phyloP scores from a whole-genome alignment of 768 basidiomycete species.

The Lentinula detonsa region DNA sequence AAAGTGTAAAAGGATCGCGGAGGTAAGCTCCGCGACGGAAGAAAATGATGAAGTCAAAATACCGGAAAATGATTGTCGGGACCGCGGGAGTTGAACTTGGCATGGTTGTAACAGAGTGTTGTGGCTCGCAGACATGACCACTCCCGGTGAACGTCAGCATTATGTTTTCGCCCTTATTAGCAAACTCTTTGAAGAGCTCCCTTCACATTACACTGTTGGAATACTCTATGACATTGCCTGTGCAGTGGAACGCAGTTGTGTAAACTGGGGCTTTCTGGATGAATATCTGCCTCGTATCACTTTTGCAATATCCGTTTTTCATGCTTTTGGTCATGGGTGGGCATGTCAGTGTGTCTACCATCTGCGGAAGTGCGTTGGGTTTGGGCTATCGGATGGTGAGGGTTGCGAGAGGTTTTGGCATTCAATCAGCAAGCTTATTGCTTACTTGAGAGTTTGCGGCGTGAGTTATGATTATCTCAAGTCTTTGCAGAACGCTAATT shows the following conservation, averaged over 20 bases:
- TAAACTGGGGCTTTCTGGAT: conserved; percentile 19
- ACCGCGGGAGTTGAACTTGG: too few relatives aligned
- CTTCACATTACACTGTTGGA: conserved; percentile 15
- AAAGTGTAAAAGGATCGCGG: too few relatives aligned
- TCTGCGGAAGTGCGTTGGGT: too few relatives aligned
- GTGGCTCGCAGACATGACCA: too few relatives aligned
- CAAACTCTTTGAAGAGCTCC: conserved; percentile 26
- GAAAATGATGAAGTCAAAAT: too few relatives aligned
- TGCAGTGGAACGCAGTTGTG: conserved; percentile 19
- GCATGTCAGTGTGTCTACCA: conserved; percentile 4
- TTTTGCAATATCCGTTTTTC: conserved; percentile 27
- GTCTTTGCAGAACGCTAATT: not conserved
- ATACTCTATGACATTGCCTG: conserved; percentile 32
- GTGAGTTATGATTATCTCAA: conserved; percentile 3
- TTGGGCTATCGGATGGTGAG: too few relatives aligned
- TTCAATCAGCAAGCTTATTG: conserved; percentile 13
- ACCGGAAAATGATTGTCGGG: too few relatives aligned
- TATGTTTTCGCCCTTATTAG: conserved; percentile 24
- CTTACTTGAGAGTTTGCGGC: conserved; percentile 12
- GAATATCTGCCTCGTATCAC: conserved; percentile 15
- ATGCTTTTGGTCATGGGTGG: conserved; percentile 36
- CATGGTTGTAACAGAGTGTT: too few relatives aligned
- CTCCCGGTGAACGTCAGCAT: conserved; percentile 19
- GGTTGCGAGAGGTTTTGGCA: conserved; percentile 16
- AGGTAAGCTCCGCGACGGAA: too few relatives aligned